A percentile compares a stretch with the other conserved stretches of the same genome.
These are phyloP conservation scores for Globisporangium nagaii DNA, from an alignment of 352 stramenopile species.

Conservation along the genomic window DNA sequence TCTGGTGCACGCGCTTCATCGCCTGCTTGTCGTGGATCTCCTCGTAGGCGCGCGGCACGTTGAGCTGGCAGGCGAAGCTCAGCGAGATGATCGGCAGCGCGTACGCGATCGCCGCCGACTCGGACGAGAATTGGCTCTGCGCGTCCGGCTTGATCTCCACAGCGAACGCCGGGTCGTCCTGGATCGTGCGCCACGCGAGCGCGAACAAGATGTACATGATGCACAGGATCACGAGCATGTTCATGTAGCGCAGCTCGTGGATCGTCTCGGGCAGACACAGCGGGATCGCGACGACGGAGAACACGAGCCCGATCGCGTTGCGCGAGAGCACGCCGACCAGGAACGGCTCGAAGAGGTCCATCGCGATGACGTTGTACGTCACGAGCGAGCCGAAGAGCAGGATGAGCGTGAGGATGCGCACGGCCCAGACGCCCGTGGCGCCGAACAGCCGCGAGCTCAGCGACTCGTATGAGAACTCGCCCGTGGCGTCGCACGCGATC, in stretches of 20 bases:
- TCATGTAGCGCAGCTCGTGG: conserved; percentile 76
- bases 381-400: conserved; percentile 77
- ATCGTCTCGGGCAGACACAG: conserved; percentile 82
- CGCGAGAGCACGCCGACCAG: conserved; percentile 47
- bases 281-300: conserved; percentile 61
- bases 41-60: conserved; percentile 73
- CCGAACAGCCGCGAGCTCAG: conserved; percentile 73
- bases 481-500: conserved; percentile 51
- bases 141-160: conserved; percentile 33
- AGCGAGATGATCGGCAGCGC: conserved; percentile 75
- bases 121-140: conserved; percentile 49
- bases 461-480: conserved; percentile 75
- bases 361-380: conserved; percentile 82
- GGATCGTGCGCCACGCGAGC: conserved; percentile 38
- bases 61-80: conserved; percentile 78
- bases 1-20: conserved; percentile 63
- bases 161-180: conserved; percentile 35
- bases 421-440: conserved; percentile 56
- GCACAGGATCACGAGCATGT: conserved; percentile 71
- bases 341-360: conserved; percentile 82
- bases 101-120: conserved; percentile 58
- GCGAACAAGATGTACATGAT: conserved; percentile 78
- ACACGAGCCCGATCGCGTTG: conserved; percentile 53
- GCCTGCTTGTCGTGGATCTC: conserved; percentile 68
- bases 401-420: conserved; percentile 66